These are phyloP conservation scores for Phytophthora rubi DNA, from an alignment of 352 stramenopile species.

Conservation along the genomic window DNA sequence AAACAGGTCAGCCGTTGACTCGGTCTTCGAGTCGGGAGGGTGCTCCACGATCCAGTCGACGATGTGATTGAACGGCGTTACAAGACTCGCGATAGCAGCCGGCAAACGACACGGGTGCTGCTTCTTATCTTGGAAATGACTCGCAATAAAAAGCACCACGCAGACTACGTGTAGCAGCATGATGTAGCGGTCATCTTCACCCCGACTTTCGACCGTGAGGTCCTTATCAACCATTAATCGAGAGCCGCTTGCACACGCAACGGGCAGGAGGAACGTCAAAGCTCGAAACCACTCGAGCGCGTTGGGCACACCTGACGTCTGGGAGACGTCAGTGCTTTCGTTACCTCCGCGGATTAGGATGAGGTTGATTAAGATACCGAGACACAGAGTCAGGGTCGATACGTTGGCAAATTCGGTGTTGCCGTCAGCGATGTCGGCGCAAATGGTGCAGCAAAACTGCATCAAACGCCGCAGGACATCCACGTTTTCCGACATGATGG, in stretches of 20 bases:
- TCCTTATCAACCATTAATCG: conserved; percentile 55
- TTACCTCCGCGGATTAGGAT: conserved; percentile 68
- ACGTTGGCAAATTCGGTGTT: conserved; percentile 57
- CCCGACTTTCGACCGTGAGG: conserved; percentile 53
- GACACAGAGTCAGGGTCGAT: conserved; percentile 73
- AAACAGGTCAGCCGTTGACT: conserved; percentile 70
- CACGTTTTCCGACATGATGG: conserved; percentile 61
- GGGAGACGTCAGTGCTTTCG: conserved; percentile 17
- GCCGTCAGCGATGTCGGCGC: conserved; percentile 56
- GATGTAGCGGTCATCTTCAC: conserved; percentile 81
- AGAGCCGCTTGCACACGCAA: conserved; percentile 70
- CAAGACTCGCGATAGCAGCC: conserved; percentile 48
- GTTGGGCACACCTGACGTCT: conserved; percentile 50
- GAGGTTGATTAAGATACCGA: conserved; percentile 84
- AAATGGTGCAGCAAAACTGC: conserved; percentile 80
- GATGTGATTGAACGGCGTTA: conserved; percentile 61
- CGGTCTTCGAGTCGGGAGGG: conserved; percentile 55
- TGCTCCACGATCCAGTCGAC: conserved; percentile 65
- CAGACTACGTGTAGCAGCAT: conserved; percentile 80
- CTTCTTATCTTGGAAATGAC: conserved; percentile 59
- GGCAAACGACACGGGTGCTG: conserved; percentile 47
- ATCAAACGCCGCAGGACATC: conserved; percentile 72
- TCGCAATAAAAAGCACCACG: conserved; percentile 74
- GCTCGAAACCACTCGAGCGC: conserved; percentile 72
- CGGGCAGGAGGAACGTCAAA: conserved; percentile 74